Base-by-base conservation (phyloP, 2,329 filamentous ascomycete genomes). In the Colletotrichum brevisporum region DNA sequence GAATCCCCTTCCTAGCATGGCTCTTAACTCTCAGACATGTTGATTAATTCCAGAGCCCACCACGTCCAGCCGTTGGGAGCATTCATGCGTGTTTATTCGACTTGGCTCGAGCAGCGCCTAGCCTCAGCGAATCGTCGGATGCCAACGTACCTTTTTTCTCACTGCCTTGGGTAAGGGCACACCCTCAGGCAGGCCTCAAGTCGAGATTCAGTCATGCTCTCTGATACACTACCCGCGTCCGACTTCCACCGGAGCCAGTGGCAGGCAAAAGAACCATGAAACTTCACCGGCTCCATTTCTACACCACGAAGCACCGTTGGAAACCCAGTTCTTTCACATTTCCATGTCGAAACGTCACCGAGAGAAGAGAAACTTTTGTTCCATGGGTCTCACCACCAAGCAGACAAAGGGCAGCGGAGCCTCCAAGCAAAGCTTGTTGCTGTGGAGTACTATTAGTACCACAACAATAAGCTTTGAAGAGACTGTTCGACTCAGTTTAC, bases 401-500 rank as follows among this genome's bases (percentile, higher is more conserved):
- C 1, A 50, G 10, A 13, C 54, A 50, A 43, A 54, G 48, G 31
- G 18, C 27, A 47, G 27, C 24, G 24, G 39, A 10, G 24, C 15
- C 43, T 21, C 47, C 10, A 18, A 27, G 36, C 16, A 45, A 24
- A 41, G 15, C 24, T 43, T 41, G 27, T 36, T 21, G 5, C 43
- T 31, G 24, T 8, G 43, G 21, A 24, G 21, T 47, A 27, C 41
- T 36, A 36, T 36, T 36, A 36, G 31, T 10, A 36, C 31, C 31
- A 36, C 31, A 36, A 36, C 31, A 36, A 36, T 10, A 36, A 36
- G 31, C 31, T 36, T 8, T 36, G 31, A 8, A 36, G 31, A 36
- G 8, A 36, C 31, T 36, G 31, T 36, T 36, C 26, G 15, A 50
- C 54, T 56, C 60, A 47, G 18, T 36, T 57, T 67, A 47, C 67